Evolutionary conservation across 768 basidiomycete species (phyloP).

Genomic region (Lactarius hatsudake): DNA sequence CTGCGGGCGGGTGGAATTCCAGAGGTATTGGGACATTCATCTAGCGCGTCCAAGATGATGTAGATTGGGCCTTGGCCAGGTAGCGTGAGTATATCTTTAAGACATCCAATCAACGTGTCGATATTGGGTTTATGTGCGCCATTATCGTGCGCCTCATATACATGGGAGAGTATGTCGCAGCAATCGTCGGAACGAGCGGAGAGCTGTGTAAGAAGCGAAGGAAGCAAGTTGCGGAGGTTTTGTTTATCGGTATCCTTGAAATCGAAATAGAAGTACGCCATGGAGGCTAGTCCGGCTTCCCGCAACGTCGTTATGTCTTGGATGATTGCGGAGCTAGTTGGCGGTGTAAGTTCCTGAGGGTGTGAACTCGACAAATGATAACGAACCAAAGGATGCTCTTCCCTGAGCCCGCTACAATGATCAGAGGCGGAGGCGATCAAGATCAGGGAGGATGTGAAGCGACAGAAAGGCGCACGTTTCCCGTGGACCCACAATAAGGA

Average conservation of each 20-base stretch:
- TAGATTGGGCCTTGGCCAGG: neutral
- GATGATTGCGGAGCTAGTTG: neutral
- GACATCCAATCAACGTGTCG: neutral
- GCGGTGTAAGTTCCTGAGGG: neutral
- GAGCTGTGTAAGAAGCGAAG: neutral
- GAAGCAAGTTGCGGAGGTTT: neutral
- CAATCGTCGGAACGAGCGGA: neutral
- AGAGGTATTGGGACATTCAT: constrained; percentile 1
- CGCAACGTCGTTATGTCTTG: neutral
- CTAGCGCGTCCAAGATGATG: neutral
- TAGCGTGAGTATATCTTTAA: neutral
- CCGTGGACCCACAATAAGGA: constrained; percentile 7
- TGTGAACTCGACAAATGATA: neutral
- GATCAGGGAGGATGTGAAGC: neutral
- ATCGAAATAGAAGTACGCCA: neutral
- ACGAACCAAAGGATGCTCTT: constrained; percentile 5
- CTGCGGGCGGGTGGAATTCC: neutral
- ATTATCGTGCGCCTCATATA: neutral
- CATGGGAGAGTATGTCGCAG: neutral
- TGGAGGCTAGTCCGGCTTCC: neutral
- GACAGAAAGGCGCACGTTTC: neutral
- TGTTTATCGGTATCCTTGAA: neutral
- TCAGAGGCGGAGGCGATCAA: neutral
- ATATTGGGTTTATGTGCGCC: neutral
- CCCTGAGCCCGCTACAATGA: neutral